phyloP scores from a whole-genome alignment of 805 yeast genomes.

The Candida insectorum region DNA sequence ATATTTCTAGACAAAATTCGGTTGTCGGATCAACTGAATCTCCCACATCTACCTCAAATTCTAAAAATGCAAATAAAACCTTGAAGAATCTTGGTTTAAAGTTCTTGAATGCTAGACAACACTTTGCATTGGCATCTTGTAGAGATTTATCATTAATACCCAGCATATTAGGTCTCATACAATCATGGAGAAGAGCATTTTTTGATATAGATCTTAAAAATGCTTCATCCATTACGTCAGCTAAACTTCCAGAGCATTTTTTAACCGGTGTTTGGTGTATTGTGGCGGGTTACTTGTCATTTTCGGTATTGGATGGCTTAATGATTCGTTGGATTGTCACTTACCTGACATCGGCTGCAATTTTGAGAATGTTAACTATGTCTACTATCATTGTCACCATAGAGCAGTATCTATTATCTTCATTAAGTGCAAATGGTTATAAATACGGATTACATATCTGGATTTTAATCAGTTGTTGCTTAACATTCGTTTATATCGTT shows the following conservation, averaged over 20 bases:
- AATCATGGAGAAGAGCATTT: conserved; percentile 38
- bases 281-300: conserved; percentile 81
- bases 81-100: conserved; percentile 63
- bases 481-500: conserved; percentile 74
- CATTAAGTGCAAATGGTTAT: conserved; percentile 64
- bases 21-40: conserved; percentile 8
- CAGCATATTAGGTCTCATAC: conserved; percentile 51
- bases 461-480: conserved; percentile 83
- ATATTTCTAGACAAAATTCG: conserved; percentile 11
- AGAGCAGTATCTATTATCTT: conserved; percentile 62
- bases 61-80: conserved; percentile 5
- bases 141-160: conserved; percentile 74
- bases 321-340: conserved; percentile 94
- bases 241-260: conserved; percentile 73
- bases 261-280: conserved; percentile 90
- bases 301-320: conserved; percentile 79
- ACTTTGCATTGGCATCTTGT: conserved; percentile 70
- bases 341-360: conserved; percentile 84
- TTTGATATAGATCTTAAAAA: conserved; percentile 11
- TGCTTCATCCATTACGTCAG: conserved; percentile 43
- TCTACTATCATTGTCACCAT: conserved; percentile 67
- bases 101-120: conserved; percentile 72
- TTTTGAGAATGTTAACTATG: conserved; percentile 80
- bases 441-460: conserved; percentile 82
- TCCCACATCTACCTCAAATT: not conserved